These are phyloP conservation scores for Psilocybe sp. DNA, from an alignment of 768 basidiomycete genomes.

Conservation along the genomic window DNA sequence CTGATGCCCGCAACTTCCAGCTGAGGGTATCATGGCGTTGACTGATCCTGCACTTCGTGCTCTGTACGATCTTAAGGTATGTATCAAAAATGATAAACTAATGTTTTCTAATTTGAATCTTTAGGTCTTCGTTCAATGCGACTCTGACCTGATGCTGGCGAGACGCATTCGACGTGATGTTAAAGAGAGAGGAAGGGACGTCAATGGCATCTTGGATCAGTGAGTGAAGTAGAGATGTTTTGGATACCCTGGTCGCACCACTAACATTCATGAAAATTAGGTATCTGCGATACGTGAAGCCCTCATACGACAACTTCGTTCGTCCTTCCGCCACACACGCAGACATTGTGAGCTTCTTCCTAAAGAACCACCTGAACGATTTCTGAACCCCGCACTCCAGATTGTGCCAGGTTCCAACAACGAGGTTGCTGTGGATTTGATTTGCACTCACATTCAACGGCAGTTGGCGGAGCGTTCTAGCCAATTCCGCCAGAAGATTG, in stretches of 20 bases:
- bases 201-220: constrained; percentile 90
- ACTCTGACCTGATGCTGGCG: constrained; percentile 96
- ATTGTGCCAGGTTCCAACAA: constrained; percentile 96
- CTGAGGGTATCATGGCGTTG: constrained; percentile 91
- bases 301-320: constrained; percentile 92
- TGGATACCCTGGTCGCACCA: neutral
- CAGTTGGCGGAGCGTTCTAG: constrained; percentile 79
- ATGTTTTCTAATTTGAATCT: neutral
- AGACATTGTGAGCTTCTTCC: constrained; percentile 64
- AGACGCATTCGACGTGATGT: constrained; percentile 87
- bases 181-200: constrained; percentile 80
- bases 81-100: neutral
- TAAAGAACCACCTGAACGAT: neutral
- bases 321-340: constrained; percentile 83
- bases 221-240: constrained; percentile 32
- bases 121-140: constrained; percentile 87
- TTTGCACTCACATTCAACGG: constrained; percentile 84
- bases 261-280: constrained; percentile 29
- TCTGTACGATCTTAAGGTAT: constrained; percentile 89
- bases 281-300: constrained; percentile 94
- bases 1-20: constrained; percentile 26
- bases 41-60: constrained; percentile 75
- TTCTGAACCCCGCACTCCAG: constrained; percentile 34
- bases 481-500: constrained; percentile 73
- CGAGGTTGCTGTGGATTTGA: constrained; percentile 86